phyloP scores from a whole-genome alignment of 768 basidiomycete species.

The Boletus rubescentipes region DNA sequence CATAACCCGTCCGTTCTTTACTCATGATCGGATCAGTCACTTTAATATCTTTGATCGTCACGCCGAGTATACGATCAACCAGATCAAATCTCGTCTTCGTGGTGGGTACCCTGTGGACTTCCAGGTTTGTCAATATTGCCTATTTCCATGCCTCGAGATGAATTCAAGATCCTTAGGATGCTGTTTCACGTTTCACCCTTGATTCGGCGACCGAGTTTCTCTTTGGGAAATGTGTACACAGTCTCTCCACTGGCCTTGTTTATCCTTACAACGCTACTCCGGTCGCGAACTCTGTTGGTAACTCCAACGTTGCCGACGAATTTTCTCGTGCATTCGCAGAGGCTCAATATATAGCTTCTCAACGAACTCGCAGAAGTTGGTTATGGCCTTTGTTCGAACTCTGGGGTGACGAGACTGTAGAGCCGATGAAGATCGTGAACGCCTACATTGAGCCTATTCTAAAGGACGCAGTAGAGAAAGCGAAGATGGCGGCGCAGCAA shows the following conservation, averaged over 20 bases:
- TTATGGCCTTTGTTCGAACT: slow-evolving; percentile 57
- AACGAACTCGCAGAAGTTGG: slow-evolving; percentile 45
- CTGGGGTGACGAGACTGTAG: slow-evolving; percentile 5
- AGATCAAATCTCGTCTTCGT: slow-evolving; percentile 47
- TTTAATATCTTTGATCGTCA: slow-evolving; percentile 62
- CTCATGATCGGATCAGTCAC: slow-evolving; percentile 55
- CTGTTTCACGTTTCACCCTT: slow-evolving; percentile 61
- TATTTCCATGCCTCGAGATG: background rate
- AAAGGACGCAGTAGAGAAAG: slow-evolving; percentile 44
- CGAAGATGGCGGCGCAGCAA: slow-evolving; percentile 23
- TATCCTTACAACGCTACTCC: slow-evolving; percentile 45
- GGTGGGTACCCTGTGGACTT: slow-evolving; percentile 58
- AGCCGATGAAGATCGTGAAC: slow-evolving; percentile 4
- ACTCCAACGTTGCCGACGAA: slow-evolving; percentile 36
- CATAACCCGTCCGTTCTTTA: slow-evolving; percentile 65
- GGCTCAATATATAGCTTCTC: slow-evolving; percentile 44
- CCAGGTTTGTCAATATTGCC: slow-evolving; percentile 36
- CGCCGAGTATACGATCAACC: slow-evolving; percentile 41
- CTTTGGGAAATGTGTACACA: slow-evolving; percentile 58
- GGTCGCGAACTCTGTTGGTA: slow-evolving; percentile 15
- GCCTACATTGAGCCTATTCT: slow-evolving; percentile 38
- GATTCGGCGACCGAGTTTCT: slow-evolving; percentile 68
- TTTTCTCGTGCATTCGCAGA: slow-evolving; percentile 51
- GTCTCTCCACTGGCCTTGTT: slow-evolving; percentile 49
- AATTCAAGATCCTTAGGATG: slow-evolving; percentile 37